A percentile compares a stretch with the other conserved stretches of the same genome.
These are phyloP conservation scores for Ophiostoma perfectum DNA, from an alignment of 2,329 filamentous ascomycete genomes.

Conservation along the genomic window DNA sequence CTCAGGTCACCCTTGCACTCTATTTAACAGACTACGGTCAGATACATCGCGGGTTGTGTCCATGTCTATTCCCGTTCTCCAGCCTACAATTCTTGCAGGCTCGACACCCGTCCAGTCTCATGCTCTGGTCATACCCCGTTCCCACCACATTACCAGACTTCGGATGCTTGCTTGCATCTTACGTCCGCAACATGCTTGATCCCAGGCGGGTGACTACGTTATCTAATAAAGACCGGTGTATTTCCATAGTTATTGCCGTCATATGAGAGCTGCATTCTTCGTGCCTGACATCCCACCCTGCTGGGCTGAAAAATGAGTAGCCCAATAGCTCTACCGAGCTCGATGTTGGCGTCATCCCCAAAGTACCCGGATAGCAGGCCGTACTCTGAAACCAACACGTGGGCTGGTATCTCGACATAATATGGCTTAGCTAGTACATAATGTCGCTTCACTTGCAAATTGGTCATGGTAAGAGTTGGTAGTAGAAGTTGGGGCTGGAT, in stretches of 20 bases:
- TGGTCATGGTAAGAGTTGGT: no score
- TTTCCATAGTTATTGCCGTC: background rate
- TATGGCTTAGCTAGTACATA: background rate
- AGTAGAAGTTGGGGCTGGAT: no score
- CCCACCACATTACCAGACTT: background rate
- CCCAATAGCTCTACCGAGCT: background rate
- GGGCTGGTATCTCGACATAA: background rate
- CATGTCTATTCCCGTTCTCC: no score
- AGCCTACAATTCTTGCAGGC: no score
- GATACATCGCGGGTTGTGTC: no score
- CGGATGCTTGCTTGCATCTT: background rate
- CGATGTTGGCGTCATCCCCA: background rate
- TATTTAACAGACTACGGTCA: no score
- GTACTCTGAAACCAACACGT: background rate
- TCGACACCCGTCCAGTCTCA: background rate
- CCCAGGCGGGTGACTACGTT: background rate
- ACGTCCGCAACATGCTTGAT: background rate
- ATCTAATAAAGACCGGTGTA: background rate
- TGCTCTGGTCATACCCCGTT: background rate
- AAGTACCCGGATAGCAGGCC: background rate
- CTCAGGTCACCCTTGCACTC: no score
- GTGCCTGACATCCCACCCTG: background rate
- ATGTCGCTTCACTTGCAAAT: background rate
- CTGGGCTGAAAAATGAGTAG: background rate
- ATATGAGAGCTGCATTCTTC: background rate